A percentile compares a stretch with the other conserved stretches of the same genome.
These are phyloP conservation scores for Cytospora leucostoma DNA, from an alignment of 2,329 filamentous ascomycete species.

Conservation along the genomic window DNA sequence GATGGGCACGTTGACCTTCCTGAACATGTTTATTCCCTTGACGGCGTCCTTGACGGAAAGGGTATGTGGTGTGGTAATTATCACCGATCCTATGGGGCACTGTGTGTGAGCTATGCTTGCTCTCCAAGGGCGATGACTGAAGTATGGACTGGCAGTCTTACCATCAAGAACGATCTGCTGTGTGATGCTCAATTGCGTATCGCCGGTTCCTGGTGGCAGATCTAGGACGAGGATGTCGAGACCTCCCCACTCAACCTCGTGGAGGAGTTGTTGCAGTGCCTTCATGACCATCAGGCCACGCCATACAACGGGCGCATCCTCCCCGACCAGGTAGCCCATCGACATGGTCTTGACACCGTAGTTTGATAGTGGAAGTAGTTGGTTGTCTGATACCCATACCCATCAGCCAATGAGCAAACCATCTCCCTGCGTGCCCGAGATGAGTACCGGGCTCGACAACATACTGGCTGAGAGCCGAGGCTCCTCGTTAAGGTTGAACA, in stretches of 20 bases:
- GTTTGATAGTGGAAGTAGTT: slow-evolving; percentile 84
- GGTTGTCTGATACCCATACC: slow-evolving; percentile 59
- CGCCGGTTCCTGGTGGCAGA: slow-evolving; percentile 89
- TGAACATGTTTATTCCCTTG: slow-evolving; percentile 91
- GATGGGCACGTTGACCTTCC: slow-evolving; percentile 76
- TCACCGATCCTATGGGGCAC: slow-evolving; percentile 63
- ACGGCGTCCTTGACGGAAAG: slow-evolving; percentile 89
- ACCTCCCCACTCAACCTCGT: slow-evolving; percentile 91
- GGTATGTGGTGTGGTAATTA: slow-evolving; percentile 92
- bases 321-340: slow-evolving; percentile 88
- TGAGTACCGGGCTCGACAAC: slow-evolving; percentile 34
- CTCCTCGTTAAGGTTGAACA: slow-evolving; percentile 80
- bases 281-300: slow-evolving; percentile 97
- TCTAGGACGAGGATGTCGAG: slow-evolving; percentile 89
- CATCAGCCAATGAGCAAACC: neutral
- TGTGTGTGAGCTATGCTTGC: neutral
- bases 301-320: slow-evolving; percentile 87
- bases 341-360: slow-evolving; percentile 99
- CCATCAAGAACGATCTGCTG: slow-evolving; percentile 91
- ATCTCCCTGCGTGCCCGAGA: neutral
- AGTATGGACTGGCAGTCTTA: slow-evolving; percentile 36
- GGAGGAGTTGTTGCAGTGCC: slow-evolving; percentile 89
- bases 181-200: slow-evolving; percentile 94
- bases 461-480: slow-evolving; percentile 73
- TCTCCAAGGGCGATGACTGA: slow-evolving; percentile 4